Percentiles rank a stretch among this genome's conserved stretches.
Conservation (phyloP, 2,329 filamentous ascomycete species). For the Paraphaeosphaeria minitans region DNA sequence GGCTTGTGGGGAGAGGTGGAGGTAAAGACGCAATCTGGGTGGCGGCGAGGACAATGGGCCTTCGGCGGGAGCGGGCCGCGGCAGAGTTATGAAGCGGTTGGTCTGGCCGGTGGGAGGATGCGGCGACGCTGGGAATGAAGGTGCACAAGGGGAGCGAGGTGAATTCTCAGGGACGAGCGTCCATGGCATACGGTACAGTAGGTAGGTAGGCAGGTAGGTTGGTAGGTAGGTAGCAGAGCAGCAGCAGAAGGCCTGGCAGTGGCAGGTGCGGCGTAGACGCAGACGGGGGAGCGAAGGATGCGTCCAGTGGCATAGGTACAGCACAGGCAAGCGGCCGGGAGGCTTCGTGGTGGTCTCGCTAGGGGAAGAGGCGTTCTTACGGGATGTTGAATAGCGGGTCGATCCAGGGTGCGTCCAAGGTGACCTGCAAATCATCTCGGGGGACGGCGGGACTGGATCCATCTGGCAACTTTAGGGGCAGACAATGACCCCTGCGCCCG, state of each 20-base stretch:
- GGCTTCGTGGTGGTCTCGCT: conserved; percentile 8
- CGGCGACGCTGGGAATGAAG: neutral
- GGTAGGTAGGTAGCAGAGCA: too few species aligned
- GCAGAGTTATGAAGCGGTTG: neutral
- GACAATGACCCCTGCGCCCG: conserved; percentile 1
- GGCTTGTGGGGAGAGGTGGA: neutral
- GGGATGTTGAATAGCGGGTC: conserved; percentile 7
- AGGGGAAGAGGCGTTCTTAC: conserved; percentile 7
- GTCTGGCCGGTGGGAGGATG: neutral
- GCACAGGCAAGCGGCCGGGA: conserved; percentile 2
- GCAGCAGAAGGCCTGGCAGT: neutral
- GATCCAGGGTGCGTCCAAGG: neutral
- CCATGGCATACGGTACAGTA: neutral
- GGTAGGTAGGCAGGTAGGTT: too few species aligned
- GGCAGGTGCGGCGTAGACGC: conserved; percentile 7
- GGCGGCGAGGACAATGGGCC: neutral
- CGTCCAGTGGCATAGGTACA: conserved; percentile 1
- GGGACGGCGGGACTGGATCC: conserved; percentile 9
- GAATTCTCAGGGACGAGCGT: conserved; percentile 2
- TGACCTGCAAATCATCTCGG: conserved; percentile 10
- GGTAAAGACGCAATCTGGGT: neutral
- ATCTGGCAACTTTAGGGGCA: neutral
- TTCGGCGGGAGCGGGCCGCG: conserved; percentile 3
- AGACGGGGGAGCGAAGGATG: conserved; percentile 1
- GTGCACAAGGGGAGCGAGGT: neutral